Percentiles rank a stretch among this genome's conserved stretches.
phyloP scores from a whole-genome alignment of 441 rosid species.

The Pelargonium myrrhifolium region DNA sequence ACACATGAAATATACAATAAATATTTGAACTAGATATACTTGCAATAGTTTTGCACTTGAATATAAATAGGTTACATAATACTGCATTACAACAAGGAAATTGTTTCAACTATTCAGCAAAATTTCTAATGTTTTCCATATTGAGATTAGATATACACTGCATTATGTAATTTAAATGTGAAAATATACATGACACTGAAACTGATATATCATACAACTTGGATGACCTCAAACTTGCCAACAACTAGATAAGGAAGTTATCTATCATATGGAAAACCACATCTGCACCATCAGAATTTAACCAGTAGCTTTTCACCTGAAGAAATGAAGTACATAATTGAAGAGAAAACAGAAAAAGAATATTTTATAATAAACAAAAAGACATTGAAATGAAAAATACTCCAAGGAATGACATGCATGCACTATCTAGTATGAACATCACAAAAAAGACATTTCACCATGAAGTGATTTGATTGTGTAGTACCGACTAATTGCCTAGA shows the following conservation, averaged over 20 bases:
- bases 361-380: background rate
- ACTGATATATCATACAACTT: background rate
- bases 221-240: constrained; percentile 12
- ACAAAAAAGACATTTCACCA: too few species aligned
- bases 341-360: background rate
- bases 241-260: constrained; percentile 58
- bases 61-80: background rate
- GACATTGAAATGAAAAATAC: background rate
- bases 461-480: too few species aligned
- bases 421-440: too few species aligned
- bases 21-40: background rate
- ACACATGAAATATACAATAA: background rate
- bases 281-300: constrained; percentile 83
- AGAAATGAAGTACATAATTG: constrained; percentile 13
- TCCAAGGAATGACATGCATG: background rate
- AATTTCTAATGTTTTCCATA: constrained; percentile 11
- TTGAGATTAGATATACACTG: constrained; percentile 15
- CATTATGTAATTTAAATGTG: constrained; percentile 7
- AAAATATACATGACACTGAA: constrained; percentile 18
- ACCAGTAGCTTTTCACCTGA: constrained; percentile 84
- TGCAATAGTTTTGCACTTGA: background rate
- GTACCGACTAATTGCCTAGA: too few species aligned
- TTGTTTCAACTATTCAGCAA: constrained; percentile 7
- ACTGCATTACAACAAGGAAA: constrained; percentile 1
- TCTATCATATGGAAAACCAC: constrained; percentile 87